Evolutionary conservation across 2,329 filamentous ascomycete genomes (phyloP).

Genomic region (Fusarium verrucosum): DNA sequence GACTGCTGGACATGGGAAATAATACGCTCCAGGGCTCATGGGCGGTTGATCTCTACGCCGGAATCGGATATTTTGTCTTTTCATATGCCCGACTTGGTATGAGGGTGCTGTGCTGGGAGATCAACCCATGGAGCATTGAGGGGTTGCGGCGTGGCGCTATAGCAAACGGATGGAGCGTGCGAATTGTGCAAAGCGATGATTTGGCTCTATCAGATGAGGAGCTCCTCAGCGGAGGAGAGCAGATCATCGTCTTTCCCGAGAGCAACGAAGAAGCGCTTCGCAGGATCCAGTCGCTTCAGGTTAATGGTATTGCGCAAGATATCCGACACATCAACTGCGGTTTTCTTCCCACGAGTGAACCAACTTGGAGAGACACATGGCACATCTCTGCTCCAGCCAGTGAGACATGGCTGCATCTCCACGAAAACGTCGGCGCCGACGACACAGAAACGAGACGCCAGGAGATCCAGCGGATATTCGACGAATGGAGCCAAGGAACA

Average conservation of each 20-base stretch:
- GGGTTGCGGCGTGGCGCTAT: conserved; percentile 79
- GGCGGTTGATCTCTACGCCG: conserved; percentile 86
- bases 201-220: conserved; percentile 51
- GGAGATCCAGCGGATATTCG: conserved; percentile 61
- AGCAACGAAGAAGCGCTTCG: conserved; percentile 67
- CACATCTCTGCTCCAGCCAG: conserved; percentile 51
- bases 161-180: conserved; percentile 72
- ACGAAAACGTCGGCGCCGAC: conserved; percentile 69
- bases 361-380: conserved; percentile 63
- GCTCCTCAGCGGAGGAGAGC: conserved; percentile 56
- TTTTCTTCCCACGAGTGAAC: conserved; percentile 66
- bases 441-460: conserved; percentile 59
- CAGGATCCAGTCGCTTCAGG: conserved; percentile 52
- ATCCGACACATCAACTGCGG: conserved; percentile 72
- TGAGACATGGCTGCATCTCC: conserved; percentile 69
- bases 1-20: conserved; percentile 67
- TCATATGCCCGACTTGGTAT: conserved; percentile 79
- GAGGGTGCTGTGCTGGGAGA: conserved; percentile 84
- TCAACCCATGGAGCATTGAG: conserved; percentile 90
- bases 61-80: conserved; percentile 94
- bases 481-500: conserved; percentile 45
- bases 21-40: conserved; percentile 47
- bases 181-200: conserved; percentile 59
- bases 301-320: conserved; percentile 47
- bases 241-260: conserved; percentile 74